Evolutionary conservation across 1,284 basidiomycete species (phyloP), one percentile per base, ranked within the genome.

Genomic region (Clitocybe nebularis): DNA sequence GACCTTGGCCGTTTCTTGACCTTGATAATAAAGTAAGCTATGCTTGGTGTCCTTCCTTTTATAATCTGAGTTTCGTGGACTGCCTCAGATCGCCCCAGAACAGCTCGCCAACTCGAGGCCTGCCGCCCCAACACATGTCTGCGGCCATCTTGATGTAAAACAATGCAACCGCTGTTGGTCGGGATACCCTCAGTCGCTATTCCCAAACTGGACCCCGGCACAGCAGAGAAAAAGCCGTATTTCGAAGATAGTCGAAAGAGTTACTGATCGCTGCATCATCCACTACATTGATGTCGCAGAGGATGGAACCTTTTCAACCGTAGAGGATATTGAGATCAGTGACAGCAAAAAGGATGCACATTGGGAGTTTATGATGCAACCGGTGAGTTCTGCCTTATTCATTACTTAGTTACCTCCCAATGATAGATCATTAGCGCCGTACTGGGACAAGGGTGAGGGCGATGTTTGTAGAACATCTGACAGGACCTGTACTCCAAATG

Each of bases 201-300:
- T 74, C 52, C 68, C 66, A 0, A 79, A 79, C 47, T 79, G 77
- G 77, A 75, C 74, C 0, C 54, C 49, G 1, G 51, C 49, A 1
- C 77, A 79, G 50, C 71, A 76, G 40, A 50, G 57, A 17, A 70
- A 68, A 38, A 75, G 74, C 44, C 59, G 62, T 5, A 64, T 74
- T 19, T 46, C 51, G 4, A 55, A 56, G 22, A 56, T 72, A 45
- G 48, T 70, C 5, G 56, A 46, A 4, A 55, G 56, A 2, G 39
- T 44, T n/a, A 47, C 51, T 13, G 56, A 63, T 7, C 48, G 41
- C 0, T 74, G 69, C 43, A 57, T 38, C 0, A 55, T 74, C 17
- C 61, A 64, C 46, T 66, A 64, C 41, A 60, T 77, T 35, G 70
- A 77, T 45, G 62, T 79, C 9, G 44, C 52, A n/a, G 34, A 59